These are phyloP conservation scores for Aspergillus mulundensis DNA, from an alignment of 495 filamentous ascomycete species.

Conservation along the genomic window DNA sequence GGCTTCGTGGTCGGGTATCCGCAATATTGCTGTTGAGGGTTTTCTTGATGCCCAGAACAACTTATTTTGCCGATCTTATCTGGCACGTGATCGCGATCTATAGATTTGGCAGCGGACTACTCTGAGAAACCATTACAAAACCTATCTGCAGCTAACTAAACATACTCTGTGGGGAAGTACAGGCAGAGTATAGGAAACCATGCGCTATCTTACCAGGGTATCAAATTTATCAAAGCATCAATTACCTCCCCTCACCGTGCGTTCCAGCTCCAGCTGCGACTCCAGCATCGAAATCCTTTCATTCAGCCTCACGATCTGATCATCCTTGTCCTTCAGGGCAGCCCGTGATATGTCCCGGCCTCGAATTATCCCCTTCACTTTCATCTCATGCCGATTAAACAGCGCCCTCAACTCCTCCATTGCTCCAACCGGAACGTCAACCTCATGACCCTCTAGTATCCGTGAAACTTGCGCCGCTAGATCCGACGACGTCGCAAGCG, in stretches of 20 bases:
- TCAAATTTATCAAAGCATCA: conserved; percentile 10
- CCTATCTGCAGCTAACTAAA: background rate
- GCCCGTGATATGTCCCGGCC: conserved; percentile 60
- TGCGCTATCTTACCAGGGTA: conserved; percentile 10
- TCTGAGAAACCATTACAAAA: too few relatives aligned
- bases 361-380: conserved; percentile 51
- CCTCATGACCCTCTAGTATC: conserved; percentile 46
- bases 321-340: conserved; percentile 59
- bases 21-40: background rate
- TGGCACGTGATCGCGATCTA: conserved; percentile 14
- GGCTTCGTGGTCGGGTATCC: background rate
- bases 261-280: conserved; percentile 38
- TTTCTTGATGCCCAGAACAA: conserved; percentile 1
- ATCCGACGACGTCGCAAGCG: conserved; percentile 35
- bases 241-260: conserved; percentile 30
- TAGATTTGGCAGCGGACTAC: background rate
- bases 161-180: background rate
- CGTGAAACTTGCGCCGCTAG: conserved; percentile 48
- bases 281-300: conserved; percentile 35
- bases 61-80: conserved; percentile 15
- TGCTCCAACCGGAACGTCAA: conserved; percentile 38
- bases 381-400: conserved; percentile 54
- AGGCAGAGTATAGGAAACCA: background rate
- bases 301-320: conserved; percentile 54
- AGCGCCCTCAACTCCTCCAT: conserved; percentile 40